A percentile compares a stretch with the other conserved stretches of the same genome.
Conservation (phyloP, 2,329 filamentous ascomycete genomes). For the Aureobasidium subglaciale region DNA sequence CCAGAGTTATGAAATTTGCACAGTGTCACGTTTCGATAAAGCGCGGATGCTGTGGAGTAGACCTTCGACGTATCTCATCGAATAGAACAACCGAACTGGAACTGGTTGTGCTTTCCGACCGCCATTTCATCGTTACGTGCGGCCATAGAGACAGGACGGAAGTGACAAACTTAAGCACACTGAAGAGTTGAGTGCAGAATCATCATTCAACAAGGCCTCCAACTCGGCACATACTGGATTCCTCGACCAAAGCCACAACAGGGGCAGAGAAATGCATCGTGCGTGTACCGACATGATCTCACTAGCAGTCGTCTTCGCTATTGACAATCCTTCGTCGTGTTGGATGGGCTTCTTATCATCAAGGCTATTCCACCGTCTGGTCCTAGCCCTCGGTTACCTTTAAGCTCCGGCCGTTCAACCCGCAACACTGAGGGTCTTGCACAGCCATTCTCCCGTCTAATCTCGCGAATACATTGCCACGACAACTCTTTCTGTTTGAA, state of each 20-base stretch:
- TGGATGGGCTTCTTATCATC: neutral
- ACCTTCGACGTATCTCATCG: too few relatives aligned
- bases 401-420: conserved; percentile 3
- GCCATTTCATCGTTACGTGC: too few relatives aligned
- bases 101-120: too few relatives aligned
- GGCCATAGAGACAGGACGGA: too few relatives aligned
- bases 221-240: neutral
- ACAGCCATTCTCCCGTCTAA: conserved; percentile 9
- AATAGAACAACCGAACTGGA: too few relatives aligned
- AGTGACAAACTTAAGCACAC: too few relatives aligned
- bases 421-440: conserved; percentile 7
- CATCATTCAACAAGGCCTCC: conserved; percentile 3
- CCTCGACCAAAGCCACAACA: conserved; percentile 5
- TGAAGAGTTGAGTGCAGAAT: conserved; percentile 8
- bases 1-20: too few relatives aligned
- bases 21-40: too few relatives aligned
- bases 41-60: too few relatives aligned
- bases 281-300: neutral
- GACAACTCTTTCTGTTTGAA: conserved; percentile 12
- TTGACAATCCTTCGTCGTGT: neutral
- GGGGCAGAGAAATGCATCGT: conserved; percentile 8
- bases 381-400: neutral
- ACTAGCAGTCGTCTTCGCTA: neutral
- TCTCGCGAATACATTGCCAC: conserved; percentile 2
- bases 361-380: neutral